Conservation (phyloP, 805 yeast species). For the Spathaspora girioi region DNA sequence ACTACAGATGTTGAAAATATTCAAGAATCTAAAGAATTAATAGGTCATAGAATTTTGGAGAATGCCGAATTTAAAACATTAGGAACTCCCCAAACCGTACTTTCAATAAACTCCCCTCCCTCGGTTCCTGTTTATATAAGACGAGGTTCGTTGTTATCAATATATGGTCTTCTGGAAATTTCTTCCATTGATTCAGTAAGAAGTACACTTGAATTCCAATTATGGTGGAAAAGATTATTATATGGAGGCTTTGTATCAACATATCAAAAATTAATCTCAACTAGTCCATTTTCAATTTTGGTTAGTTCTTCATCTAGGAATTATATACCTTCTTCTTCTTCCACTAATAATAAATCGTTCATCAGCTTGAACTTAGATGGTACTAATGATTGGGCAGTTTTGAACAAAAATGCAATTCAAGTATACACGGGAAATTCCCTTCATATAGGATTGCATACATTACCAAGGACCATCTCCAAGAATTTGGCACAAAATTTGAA, state of each 20-base stretch:
- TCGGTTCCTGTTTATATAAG: slow-evolving; percentile 52
- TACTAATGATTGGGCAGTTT: slow-evolving; percentile 57
- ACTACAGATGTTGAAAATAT: slow-evolving; percentile 10
- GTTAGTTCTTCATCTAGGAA: slow-evolving; percentile 34
- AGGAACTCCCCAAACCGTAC: slow-evolving; percentile 25
- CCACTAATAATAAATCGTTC: slow-evolving; percentile 36
- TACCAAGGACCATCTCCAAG: slow-evolving; percentile 39
- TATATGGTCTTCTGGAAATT: slow-evolving; percentile 30
- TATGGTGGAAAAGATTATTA: slow-evolving; percentile 40
- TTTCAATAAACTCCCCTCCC: slow-evolving; percentile 53
- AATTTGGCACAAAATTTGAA: slow-evolving; percentile 23
- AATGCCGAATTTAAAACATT: slow-evolving; percentile 20
- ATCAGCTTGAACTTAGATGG: slow-evolving; percentile 53
- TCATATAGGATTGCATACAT: slow-evolving; percentile 27
- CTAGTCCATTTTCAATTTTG: slow-evolving; percentile 43
- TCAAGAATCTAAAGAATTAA: slow-evolving; percentile 11
- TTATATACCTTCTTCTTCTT: slow-evolving; percentile 6
- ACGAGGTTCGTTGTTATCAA: slow-evolving; percentile 47
- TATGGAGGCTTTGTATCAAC: slow-evolving; percentile 42
- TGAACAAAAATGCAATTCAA: slow-evolving; percentile 45
- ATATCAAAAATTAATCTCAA: slow-evolving; percentile 47
- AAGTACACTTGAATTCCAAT: slow-evolving; percentile 25
- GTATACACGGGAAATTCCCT: slow-evolving; percentile 54
- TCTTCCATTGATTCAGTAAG: slow-evolving; percentile 13
- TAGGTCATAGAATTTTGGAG: slow-evolving; percentile 16